phyloP scores from a whole-genome alignment of 192 early-diverging fungal genomes.

The Chytriomyces hyalinus region DNA sequence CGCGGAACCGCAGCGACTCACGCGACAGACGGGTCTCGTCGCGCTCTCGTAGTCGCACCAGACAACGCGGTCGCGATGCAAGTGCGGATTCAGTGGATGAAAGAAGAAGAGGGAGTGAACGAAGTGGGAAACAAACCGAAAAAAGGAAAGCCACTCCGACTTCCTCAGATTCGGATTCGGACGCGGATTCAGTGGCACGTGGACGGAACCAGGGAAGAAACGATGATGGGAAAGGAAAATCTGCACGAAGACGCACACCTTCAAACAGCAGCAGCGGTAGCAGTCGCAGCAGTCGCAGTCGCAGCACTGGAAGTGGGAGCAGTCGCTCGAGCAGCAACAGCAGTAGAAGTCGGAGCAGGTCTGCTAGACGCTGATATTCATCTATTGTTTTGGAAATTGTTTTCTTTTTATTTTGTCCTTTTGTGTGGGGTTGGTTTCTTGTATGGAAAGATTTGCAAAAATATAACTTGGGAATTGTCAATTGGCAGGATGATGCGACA shows the following conservation, averaged over 20 bases:
- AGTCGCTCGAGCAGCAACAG: conserved; percentile 19
- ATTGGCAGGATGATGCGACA: too few species aligned
- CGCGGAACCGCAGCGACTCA: background rate
- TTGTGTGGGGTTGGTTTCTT: too few species aligned
- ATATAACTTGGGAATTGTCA: too few species aligned
- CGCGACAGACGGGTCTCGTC: background rate
- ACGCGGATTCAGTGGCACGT: background rate
- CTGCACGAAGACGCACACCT: background rate
- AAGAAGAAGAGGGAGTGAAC: background rate
- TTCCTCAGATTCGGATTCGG: background rate
- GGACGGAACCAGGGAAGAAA: background rate
- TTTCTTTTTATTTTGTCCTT: too few species aligned
- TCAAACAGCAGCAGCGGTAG: conserved; percentile 1
- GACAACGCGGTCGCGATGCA: background rate
- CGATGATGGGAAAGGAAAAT: background rate
- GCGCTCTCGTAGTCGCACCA: too few species aligned
- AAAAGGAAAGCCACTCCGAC: conserved; percentile 3
- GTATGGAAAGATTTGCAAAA: too few species aligned
- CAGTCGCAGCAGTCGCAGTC: background rate
- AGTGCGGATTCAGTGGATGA: background rate
- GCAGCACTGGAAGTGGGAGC: conserved; percentile 10
- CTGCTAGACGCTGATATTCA: background rate
- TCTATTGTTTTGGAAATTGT: too few species aligned
- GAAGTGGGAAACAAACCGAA: background rate
- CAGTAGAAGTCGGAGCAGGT: conserved; percentile 11